These are phyloP conservation scores for Alopecurus myosuroides DNA, from an alignment of 176 grass and related monocot genomes.

Conservation along the genomic window DNA sequence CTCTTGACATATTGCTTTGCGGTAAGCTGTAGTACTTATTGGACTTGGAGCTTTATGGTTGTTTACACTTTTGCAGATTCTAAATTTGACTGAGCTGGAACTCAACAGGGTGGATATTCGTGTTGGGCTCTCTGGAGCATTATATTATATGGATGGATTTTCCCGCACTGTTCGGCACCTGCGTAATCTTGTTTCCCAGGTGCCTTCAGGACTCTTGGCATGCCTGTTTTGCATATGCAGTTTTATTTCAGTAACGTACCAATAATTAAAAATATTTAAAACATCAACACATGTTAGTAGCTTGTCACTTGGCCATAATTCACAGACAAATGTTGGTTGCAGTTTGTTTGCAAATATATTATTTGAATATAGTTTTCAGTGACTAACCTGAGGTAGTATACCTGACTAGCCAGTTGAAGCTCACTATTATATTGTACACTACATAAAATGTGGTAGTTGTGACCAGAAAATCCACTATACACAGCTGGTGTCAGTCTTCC, in stretches of 20 bases:
- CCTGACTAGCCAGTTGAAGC: neutral
- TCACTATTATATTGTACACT: neutral
- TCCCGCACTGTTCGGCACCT: slow-evolving; percentile 83
- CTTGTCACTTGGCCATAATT: neutral
- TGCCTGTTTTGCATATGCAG: slow-evolving; percentile 7
- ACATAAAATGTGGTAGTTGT: neutral
- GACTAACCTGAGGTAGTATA: neutral
- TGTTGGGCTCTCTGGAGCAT: slow-evolving; percentile 85
- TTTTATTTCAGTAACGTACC: neutral
- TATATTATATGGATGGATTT: slow-evolving; percentile 97
- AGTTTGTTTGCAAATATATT: neutral
- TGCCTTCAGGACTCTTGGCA: slow-evolving; percentile 16
- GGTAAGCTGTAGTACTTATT: neutral
- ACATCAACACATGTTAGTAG: neutral
- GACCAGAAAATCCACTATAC: neutral
- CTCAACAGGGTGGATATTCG: slow-evolving; percentile 93
- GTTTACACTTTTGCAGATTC: slow-evolving; percentile 51
- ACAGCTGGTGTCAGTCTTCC: too few species aligned
- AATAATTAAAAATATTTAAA: neutral
- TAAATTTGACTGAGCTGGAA: slow-evolving; percentile 98
- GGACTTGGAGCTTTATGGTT: slow-evolving; percentile 6
- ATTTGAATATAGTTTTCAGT: slow-evolving; percentile 10
- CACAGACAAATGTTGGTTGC: neutral
- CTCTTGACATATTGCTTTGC: slow-evolving; percentile 18
- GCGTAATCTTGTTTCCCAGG: slow-evolving; percentile 93